phyloP scores from a whole-genome alignment of 1,139 yeast species.

The Nakaseomyces delphensis region DNA sequence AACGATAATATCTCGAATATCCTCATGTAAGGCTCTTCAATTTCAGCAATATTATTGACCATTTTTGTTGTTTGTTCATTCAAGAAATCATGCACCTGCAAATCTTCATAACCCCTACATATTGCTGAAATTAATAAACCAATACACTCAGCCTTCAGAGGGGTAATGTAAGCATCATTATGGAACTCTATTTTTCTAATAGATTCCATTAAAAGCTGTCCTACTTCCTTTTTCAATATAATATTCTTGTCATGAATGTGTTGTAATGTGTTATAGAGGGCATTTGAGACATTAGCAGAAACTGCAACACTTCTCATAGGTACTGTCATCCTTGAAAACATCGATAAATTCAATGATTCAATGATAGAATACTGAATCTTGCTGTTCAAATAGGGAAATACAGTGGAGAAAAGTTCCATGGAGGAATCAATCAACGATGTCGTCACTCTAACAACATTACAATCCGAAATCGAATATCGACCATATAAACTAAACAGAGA shows the following conservation, averaged over 20 bases:
- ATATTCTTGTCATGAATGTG: slow-evolving; percentile 23
- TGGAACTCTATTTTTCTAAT: slow-evolving; percentile 40
- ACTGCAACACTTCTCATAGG: slow-evolving; percentile 43
- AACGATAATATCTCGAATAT: slow-evolving; percentile 55
- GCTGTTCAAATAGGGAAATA: slow-evolving; percentile 65
- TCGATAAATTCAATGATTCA: slow-evolving; percentile 62
- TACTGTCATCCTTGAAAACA: slow-evolving; percentile 33
- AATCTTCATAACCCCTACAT: slow-evolving; percentile 25
- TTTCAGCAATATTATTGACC: slow-evolving; percentile 54
- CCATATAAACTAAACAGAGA: slow-evolving; percentile 30
- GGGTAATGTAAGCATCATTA: slow-evolving; percentile 34
- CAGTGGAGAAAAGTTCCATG: slow-evolving; percentile 61
- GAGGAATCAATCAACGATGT: slow-evolving; percentile 67
- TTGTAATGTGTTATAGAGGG: slow-evolving; percentile 50
- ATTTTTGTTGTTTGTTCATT: slow-evolving; percentile 45
- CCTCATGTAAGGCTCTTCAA: slow-evolving; percentile 54
- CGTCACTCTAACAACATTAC: slow-evolving; percentile 33
- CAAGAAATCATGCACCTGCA: slow-evolving; percentile 17
- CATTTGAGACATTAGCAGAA: slow-evolving; percentile 52
- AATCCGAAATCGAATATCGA: slow-evolving; percentile 24
- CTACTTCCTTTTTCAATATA: slow-evolving; percentile 40
- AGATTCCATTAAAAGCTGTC: slow-evolving; percentile 48
- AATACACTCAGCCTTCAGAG: slow-evolving; percentile 55
- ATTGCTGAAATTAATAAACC: slow-evolving; percentile 47
- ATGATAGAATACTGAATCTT: slow-evolving; percentile 80